These are phyloP conservation scores for Setaria italica DNA, from an alignment of 202 grass and related monocot species.

Conservation along the genomic window DNA sequence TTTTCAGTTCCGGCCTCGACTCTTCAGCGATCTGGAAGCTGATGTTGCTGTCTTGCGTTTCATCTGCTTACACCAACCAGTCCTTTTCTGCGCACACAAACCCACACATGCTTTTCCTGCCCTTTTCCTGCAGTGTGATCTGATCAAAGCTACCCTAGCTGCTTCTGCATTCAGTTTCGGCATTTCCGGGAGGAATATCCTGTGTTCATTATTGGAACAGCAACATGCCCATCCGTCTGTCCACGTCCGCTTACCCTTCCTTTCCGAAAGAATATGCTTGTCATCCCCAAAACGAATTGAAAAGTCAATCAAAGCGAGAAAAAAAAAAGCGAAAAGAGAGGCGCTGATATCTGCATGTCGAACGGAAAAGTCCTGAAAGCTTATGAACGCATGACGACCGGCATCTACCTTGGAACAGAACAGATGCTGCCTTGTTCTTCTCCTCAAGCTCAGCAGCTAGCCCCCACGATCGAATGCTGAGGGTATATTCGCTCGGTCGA, in stretches of 20 bases:
- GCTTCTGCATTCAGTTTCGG: slow-evolving; percentile 6
- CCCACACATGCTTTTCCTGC: background rate
- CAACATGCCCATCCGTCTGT: slow-evolving; percentile 19
- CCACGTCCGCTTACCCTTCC: slow-evolving; percentile 2
- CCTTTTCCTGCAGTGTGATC: background rate
- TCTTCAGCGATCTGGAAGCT: background rate
- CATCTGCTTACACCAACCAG: background rate
- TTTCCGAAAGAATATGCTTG: slow-evolving; percentile 52
- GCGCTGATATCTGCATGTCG: background rate
- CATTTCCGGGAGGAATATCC: slow-evolving; percentile 56
- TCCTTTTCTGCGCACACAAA: slow-evolving; percentile 38
- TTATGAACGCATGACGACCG: background rate
- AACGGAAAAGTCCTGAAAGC: slow-evolving; percentile 25
- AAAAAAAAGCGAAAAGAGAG: background rate
- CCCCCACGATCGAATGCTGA: background rate
- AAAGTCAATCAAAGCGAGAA: slow-evolving; percentile 15
- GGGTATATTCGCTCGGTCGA: slow-evolving; percentile 37
- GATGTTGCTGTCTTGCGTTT: background rate
- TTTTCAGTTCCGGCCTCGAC: background rate
- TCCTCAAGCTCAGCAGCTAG: background rate
- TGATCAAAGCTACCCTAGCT: background rate
- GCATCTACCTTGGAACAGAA: background rate
- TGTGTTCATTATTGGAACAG: slow-evolving; percentile 28
- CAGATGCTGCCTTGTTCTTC: background rate
- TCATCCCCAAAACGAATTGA: background rate